Base-by-base conservation (phyloP, 2,329 filamentous ascomycete species). In the Pseudogymnoascus sp. region DNA sequence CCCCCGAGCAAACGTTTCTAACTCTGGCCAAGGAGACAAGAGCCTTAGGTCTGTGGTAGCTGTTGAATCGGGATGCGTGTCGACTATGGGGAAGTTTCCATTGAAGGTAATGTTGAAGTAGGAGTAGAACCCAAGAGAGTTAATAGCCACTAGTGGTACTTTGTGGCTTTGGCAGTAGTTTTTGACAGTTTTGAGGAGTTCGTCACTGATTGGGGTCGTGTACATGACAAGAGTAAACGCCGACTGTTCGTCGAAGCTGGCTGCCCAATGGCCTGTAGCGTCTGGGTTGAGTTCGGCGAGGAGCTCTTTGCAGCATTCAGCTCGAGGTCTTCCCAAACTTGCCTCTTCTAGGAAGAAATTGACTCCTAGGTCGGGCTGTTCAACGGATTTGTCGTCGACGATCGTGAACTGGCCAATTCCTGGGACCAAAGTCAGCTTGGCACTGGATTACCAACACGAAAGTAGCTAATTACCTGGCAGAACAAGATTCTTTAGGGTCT, bases 401-500 rank as follows among this genome's bases (percentile, higher is more conserved):
- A 99, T 96, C 0, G 91, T 96, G 74, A 97, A 99, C 26, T 86
- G 85, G 7, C 95, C 96, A 70, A 97, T 89, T 3, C 93, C 88
- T 88, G 56, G 33, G 38, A 44, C 26, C 21, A 61, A 17, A 60
- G 42, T 23, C 13, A 53, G 59, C 35, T 15, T 50, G 17, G 5
- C 29, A n/a, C 62, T 23, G 17, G 44, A 33, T 21, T 56, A 17
- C 23, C 40, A 26, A 64, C n/a, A n/a, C 6, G 10, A 19, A 21
- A 13, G 23, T n/a, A 29, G 53, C 40, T 42, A 69, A 75, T 62
- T 75, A 86, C 87, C 91, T 64, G 95, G 95, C 7, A 99, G 79
- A 2, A 99, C 90, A n/a, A 99, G 84, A 73, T 99, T 99, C 81
- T 99, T 99, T 66, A 99, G 82, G 0, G 93, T 88, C 76, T 99